Evolutionary conservation across 2,329 filamentous ascomycete genomes (phyloP).

Genomic region (Pseudogymnoascus sp.): DNA sequence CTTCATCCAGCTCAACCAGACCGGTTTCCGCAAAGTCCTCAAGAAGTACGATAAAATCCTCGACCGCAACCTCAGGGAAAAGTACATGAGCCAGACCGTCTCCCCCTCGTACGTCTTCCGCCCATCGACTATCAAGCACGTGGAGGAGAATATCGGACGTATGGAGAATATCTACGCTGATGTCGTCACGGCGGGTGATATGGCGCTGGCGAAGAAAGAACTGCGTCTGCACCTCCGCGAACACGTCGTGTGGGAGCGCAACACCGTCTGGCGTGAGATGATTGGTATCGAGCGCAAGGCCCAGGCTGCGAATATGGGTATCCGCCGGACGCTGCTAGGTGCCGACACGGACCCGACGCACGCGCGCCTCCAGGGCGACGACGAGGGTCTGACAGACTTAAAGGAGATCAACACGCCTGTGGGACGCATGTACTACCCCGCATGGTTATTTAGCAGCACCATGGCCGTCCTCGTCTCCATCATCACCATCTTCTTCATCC

Average conservation of each 20-base stretch:
- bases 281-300: conserved; percentile 95
- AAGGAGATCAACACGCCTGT: conserved; percentile 73
- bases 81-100: conserved; percentile 69
- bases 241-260: conserved; percentile 97
- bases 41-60: conserved; percentile 99
- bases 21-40: conserved; percentile 89
- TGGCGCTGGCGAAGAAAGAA: conserved; percentile 70
- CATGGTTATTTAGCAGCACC: conserved; percentile 76
- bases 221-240: conserved; percentile 85
- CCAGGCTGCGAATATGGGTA: conserved; percentile 84
- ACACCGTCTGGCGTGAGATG: conserved; percentile 98
- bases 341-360: conserved; percentile 59
- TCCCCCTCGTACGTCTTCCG: conserved; percentile 76
- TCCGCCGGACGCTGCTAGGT: conserved; percentile 70
- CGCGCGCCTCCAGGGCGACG: conserved; percentile 76
- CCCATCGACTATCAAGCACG: conserved; percentile 57
- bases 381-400: conserved; percentile 51
- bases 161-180: conserved; percentile 76
- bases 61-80: conserved; percentile 68
- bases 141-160: conserved; percentile 64
- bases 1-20: conserved; percentile 91
- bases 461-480: conserved; percentile 69
- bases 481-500: conserved; percentile 61
- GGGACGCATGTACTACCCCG: conserved; percentile 65
- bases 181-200: conserved; percentile 74